Evolutionary conservation across 2,329 filamentous ascomycete genomes (phyloP).

Genomic region (Alternaria brassicae): DNA sequence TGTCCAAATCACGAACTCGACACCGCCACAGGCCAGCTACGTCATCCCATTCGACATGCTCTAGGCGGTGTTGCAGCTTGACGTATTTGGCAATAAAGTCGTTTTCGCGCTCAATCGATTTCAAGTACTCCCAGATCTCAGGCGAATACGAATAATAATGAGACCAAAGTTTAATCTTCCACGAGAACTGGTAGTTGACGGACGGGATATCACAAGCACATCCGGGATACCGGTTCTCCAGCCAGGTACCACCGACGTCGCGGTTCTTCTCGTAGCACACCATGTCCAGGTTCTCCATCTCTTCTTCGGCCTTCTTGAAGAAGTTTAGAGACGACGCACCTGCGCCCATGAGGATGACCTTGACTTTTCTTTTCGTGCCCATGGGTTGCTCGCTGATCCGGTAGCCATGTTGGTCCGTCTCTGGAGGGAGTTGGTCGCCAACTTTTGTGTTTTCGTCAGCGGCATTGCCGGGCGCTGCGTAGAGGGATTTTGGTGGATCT

Average conservation of each 20-base stretch:
- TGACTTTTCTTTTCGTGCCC: constrained; percentile 51
- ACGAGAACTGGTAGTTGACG: constrained; percentile 55
- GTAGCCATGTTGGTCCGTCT: constrained; percentile 52
- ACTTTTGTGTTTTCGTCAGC: constrained; percentile 34
- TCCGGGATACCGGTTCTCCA: constrained; percentile 53
- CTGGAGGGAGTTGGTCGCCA: constrained; percentile 43
- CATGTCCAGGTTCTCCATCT: constrained; percentile 52
- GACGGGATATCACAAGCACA: constrained; percentile 47
- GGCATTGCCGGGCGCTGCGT: constrained; percentile 28
- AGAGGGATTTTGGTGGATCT: constrained; percentile 24
- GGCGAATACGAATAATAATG: constrained; percentile 54
- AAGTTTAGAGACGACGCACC: constrained; percentile 54
- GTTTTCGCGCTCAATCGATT: constrained; percentile 50
- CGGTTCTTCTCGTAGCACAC: constrained; percentile 53
- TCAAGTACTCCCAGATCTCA: constrained; percentile 60
- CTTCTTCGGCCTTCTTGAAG: constrained; percentile 54
- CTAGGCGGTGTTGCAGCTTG: constrained; percentile 25
- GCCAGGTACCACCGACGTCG: constrained; percentile 53
- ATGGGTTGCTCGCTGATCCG: constrained; percentile 54
- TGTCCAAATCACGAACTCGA: constrained; percentile 23
- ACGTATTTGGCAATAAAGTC: constrained; percentile 39
- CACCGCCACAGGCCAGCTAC: constrained; percentile 25
- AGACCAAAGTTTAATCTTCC: constrained; percentile 58
- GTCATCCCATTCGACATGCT: constrained; percentile 29
- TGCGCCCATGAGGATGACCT: constrained; percentile 54